Conservation (phyloP, 108 stramenopile species). For the Skeletonema costatum region DNA sequence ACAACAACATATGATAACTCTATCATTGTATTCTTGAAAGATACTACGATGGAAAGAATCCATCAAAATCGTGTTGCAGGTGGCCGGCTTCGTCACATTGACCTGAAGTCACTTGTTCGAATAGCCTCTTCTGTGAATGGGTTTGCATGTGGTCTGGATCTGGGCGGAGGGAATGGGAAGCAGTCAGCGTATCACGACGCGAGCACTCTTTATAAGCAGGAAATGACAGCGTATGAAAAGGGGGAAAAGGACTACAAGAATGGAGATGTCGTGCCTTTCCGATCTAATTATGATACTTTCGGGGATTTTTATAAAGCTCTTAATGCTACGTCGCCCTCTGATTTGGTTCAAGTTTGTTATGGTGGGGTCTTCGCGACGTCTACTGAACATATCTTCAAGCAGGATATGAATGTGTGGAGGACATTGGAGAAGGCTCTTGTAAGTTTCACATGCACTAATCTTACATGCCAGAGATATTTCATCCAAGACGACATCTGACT, state of each 20-base stretch:
- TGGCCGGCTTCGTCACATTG: slow-evolving; percentile 8
- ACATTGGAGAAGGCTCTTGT: slow-evolving; percentile 6
- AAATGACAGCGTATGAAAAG: slow-evolving; percentile 10
- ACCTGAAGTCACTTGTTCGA: slow-evolving; percentile 3
- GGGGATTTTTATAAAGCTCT: slow-evolving; percentile 36
- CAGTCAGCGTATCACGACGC: slow-evolving; percentile 37
- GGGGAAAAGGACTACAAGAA: slow-evolving; percentile 8
- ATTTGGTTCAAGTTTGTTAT: slow-evolving; percentile 42
- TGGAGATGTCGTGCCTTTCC: slow-evolving; percentile 16
- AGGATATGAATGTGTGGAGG: slow-evolving; percentile 15
- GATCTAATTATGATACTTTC: slow-evolving; percentile 29
- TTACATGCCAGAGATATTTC: too few relatives aligned
- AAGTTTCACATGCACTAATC: too few relatives aligned
- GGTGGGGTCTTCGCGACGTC: slow-evolving; percentile 33
- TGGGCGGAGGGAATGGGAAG: background rate
- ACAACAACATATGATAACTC: slow-evolving; percentile 9
- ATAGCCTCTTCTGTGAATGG: slow-evolving; percentile 13
- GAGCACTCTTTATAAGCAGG: background rate
- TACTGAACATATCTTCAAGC: background rate
- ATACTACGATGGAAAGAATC: slow-evolving; percentile 16
- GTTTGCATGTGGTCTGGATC: slow-evolving; percentile 24
- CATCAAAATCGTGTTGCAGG: slow-evolving; percentile 1
- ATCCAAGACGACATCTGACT: too few relatives aligned
- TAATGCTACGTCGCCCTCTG: background rate
- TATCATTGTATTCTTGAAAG: slow-evolving; percentile 39